Evolutionary conservation across 192 early-diverging fungal genomes (phyloP).

Genomic region (Paraglomus brasilianum): DNA sequence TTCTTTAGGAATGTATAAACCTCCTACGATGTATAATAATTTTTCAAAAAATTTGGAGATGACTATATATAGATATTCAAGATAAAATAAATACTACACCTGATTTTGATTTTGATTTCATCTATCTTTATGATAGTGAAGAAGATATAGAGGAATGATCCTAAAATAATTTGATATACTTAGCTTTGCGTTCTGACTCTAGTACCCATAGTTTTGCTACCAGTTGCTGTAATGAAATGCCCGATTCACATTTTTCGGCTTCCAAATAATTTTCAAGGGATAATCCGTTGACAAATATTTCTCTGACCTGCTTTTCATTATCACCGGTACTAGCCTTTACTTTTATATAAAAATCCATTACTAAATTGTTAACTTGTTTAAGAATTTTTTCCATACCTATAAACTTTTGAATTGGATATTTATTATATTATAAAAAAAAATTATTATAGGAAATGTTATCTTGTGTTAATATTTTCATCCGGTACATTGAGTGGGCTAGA

Average conservation of each 20-base stretch:
- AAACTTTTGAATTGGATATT: conserved; percentile 10
- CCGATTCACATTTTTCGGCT: conserved; percentile 11
- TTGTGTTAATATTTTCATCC: conserved; percentile 7
- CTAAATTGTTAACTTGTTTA: conserved; percentile 11
- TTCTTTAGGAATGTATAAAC: no score
- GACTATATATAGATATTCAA: no score
- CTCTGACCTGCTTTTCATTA: conserved; percentile 15
- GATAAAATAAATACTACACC: no score
- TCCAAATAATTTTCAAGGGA: conserved; percentile 23
- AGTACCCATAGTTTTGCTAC: conserved; percentile 11
- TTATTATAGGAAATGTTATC: conserved; percentile 4
- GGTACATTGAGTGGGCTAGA: conserved; percentile 18
- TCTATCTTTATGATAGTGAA: no score
- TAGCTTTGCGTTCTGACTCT: conserved; percentile 16
- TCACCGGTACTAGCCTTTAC: neutral
- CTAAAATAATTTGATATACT: conserved; percentile 11
- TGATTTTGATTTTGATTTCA: no score
- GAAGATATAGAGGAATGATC: no score
- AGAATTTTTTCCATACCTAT: neutral
- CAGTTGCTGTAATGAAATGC: conserved; percentile 6
- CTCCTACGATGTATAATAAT: no score
- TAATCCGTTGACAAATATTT: conserved; percentile 17
- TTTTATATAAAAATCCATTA: conserved; percentile 20
- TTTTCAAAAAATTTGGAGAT: no score
- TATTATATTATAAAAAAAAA: conserved; percentile 16